These are phyloP conservation scores for Chaetomiaceae sp. DNA, from an alignment of 2,329 filamentous ascomycete genomes.

Conservation along the genomic window DNA sequence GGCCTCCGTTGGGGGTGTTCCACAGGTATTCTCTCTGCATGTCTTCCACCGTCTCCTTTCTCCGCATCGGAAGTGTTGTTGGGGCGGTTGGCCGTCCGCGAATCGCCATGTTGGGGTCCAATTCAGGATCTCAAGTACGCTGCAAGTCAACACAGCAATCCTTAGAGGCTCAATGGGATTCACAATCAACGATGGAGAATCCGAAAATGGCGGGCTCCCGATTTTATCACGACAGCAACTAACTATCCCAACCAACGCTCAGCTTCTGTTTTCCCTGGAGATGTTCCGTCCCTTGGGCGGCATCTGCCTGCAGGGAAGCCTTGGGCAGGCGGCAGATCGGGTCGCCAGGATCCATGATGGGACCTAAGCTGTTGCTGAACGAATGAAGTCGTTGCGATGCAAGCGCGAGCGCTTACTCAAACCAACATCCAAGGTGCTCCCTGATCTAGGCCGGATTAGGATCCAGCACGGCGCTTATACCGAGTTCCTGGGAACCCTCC, in stretches of 20 bases:
- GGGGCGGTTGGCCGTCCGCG: background rate
- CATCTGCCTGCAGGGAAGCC: background rate
- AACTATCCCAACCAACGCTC: background rate
- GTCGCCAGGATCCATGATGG: background rate
- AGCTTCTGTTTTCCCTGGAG: background rate
- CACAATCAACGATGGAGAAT: background rate
- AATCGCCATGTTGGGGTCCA: slow-evolving; percentile 1
- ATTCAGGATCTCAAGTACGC: background rate
- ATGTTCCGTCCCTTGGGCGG: background rate
- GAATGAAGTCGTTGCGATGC: slow-evolving; percentile 4
- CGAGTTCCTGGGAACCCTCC: slow-evolving; percentile 1
- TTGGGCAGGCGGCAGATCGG: slow-evolving; percentile 5
- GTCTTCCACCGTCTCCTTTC: background rate
- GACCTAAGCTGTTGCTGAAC: background rate
- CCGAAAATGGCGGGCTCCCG: background rate
- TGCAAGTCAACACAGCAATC: background rate
- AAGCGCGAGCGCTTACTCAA: slow-evolving; percentile 10
- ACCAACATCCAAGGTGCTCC: slow-evolving; percentile 1
- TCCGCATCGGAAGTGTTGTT: background rate
- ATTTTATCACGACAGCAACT: background rate
- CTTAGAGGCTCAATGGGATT: background rate
- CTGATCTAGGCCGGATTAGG: slow-evolving; percentile 2
- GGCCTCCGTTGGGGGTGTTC: slow-evolving; percentile 15
- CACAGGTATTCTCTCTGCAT: slow-evolving; percentile 15
- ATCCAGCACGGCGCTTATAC: slow-evolving; percentile 11